Evolutionary conservation across 495 filamentous ascomycete genomes (phyloP).

Genomic region (Annulohypoxylon moriforme): DNA sequence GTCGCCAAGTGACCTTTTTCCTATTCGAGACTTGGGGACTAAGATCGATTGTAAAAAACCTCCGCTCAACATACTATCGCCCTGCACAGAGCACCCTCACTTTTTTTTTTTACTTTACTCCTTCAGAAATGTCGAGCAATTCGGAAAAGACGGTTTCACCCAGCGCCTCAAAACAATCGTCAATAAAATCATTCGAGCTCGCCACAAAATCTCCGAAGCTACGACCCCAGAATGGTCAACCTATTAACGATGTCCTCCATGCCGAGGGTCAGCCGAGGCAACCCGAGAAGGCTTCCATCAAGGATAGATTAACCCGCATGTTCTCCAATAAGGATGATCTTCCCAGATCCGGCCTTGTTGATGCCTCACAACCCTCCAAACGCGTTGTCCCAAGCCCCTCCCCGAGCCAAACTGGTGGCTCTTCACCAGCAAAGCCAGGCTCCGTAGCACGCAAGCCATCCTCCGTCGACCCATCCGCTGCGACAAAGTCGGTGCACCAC

Average conservation of each 20-base stretch:
- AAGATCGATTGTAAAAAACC: slow-evolving; percentile 15
- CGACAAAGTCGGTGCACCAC: slow-evolving; percentile 42
- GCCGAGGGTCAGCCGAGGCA: slow-evolving; percentile 51
- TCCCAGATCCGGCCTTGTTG: slow-evolving; percentile 38
- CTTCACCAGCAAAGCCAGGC: slow-evolving; percentile 37
- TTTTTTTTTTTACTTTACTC: no score
- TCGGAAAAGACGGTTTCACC: slow-evolving; percentile 53
- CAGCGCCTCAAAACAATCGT: slow-evolving; percentile 58
- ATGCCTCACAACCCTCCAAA: slow-evolving; percentile 42
- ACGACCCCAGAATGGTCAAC: slow-evolving; percentile 52
- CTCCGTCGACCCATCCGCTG: slow-evolving; percentile 47
- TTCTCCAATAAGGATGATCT: slow-evolving; percentile 60
- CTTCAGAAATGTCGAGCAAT: slow-evolving; percentile 47
- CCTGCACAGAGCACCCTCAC: slow-evolving; percentile 2
- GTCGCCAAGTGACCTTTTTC: slow-evolving; percentile 47
- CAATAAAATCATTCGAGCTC: slow-evolving; percentile 57
- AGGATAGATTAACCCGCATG: slow-evolving; percentile 62
- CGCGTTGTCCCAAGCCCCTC: slow-evolving; percentile 43
- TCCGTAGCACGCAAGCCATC: slow-evolving; percentile 45
- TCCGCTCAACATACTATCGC: slow-evolving; percentile 4
- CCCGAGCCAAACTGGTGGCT: slow-evolving; percentile 36
- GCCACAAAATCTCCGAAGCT: slow-evolving; percentile 55
- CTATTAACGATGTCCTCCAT: slow-evolving; percentile 35
- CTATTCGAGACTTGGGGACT: slow-evolving; percentile 41
- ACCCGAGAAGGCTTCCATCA: slow-evolving; percentile 60